Evolutionary conservation across 768 basidiomycete genomes (phyloP), one percentile per base, ranked within the genome.

Genomic region (Tulasnella sp.): DNA sequence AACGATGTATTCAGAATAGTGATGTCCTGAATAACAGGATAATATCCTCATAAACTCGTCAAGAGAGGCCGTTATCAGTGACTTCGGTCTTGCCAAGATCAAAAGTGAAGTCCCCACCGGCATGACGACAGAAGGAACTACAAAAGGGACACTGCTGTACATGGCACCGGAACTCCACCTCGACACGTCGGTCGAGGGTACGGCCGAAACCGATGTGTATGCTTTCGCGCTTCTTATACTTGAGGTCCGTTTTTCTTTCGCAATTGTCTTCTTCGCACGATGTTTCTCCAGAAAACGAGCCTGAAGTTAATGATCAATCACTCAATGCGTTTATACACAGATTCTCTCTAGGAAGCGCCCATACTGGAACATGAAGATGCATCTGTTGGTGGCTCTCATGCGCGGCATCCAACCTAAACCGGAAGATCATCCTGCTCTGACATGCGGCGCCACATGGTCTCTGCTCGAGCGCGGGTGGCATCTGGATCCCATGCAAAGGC

Each of bases 1-100:
- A 38, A 15, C 15, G 15, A 38, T 38, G 34, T 7, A 15, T 15
- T 27, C 25, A 11, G 21, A 44, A 10, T 53, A 10, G 43, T 3
- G 2, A 10, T 53, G 2, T 22, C 38, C 11, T 51, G 2, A 7
- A 0, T 42, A 19, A 17, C 12, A 56, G 54, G 54, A 56, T 43
- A 59, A 59, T n/a, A 59, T 59, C 46, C n/a, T 59, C 19, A 46
- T 59, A 1, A 51, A 59, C 34, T 31, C 48, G 29, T 10, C 31
- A 29, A 19, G 22, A 12, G 48, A 59, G 24, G 57, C 57, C 10
- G 46, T 49, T 2, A 10, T 59, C 19, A 30, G 45, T 4, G 57
- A 59, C 38, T 59, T 59, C 25, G 57, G 57, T 50, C 46, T 51
- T 21, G 30, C 46, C n/a, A 52, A 41, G 21, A 51, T 59, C 48